Evolutionary conservation across 768 basidiomycete species (phyloP), one percentile per base, ranked within the genome.

Genomic region (Saitozyma podzolica): DNA sequence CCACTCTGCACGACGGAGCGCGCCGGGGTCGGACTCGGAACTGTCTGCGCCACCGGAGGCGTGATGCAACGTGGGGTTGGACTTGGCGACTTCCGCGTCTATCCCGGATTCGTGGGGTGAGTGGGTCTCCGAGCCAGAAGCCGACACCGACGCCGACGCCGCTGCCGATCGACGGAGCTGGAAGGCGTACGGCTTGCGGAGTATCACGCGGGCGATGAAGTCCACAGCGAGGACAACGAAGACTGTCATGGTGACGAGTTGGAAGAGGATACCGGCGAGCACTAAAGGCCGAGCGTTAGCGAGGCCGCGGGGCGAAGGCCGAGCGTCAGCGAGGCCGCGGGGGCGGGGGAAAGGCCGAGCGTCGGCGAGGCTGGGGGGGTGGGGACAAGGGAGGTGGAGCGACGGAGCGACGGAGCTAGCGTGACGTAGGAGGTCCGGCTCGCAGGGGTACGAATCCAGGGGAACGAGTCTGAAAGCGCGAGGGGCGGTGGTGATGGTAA

Each of bases 201-300:
- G 42, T 13, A 68, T 59, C 37, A 74, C 63, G 16, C 71, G 66
- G 60, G 62, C 8, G 56, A 72, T 69, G 51, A 79, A 77, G 58
- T 76, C 73, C 29, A 67, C 39, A 7, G 67, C 76, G 39, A 79
- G 67, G 45, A 65, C 40, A 42, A 65, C 62, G 62, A 77, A 79
- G 50, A 67, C 50, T 20, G 74, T 56, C 73, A 79, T 79, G 13
- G 67, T 70, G 3, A 54, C 70, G 16, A 78, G 59, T 64, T 78
- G 77, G 59, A 76, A 64, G 2, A 72, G 55, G 59, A 78, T 75
- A 56, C 77, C 75, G 5, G 72, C 72, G 17, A 77, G 64, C 77
- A 78, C 70, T 75, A 39, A 7, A 29, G 29, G 29, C 29, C 29
- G 29, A 29, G 29, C 29, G 5, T 29, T 5, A 5, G 29, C 29